Evolutionary conservation across 2,329 filamentous ascomycete species (phyloP).

Genomic region (Hypoxylon sp.): DNA sequence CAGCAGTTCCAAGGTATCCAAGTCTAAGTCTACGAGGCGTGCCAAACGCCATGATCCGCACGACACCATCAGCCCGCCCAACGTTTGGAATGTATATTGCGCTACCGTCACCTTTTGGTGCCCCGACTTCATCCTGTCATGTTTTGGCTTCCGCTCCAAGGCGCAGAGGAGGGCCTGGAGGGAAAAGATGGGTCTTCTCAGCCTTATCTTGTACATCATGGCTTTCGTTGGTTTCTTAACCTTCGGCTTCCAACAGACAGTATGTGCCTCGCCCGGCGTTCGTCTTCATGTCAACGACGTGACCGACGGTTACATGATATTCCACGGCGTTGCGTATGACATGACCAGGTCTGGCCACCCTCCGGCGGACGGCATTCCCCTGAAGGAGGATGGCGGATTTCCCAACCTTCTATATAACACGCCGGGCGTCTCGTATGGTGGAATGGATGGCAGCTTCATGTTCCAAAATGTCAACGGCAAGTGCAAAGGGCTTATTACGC

Average conservation of each 20-base stretch:
- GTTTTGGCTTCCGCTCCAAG: constrained; percentile 84
- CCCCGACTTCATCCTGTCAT: constrained; percentile 82
- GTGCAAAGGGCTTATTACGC: constrained; percentile 89
- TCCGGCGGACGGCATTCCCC: constrained; percentile 77
- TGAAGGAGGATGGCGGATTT: constrained; percentile 54
- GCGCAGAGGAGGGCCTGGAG: constrained; percentile 93
- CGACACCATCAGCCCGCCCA: constrained; percentile 78
- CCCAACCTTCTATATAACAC: constrained; percentile 89
- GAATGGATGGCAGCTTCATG: constrained; percentile 94
- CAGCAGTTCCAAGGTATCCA: constrained; percentile 69
- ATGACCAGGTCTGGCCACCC: constrained; percentile 80
- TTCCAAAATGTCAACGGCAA: constrained; percentile 99
- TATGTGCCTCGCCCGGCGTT: constrained; percentile 76
- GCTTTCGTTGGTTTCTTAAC: constrained; percentile 92
- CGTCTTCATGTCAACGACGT: constrained; percentile 87
- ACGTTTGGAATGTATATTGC: constrained; percentile 95
- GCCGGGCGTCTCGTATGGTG: constrained; percentile 79
- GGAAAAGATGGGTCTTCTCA: constrained; percentile 97
- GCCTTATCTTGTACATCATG: constrained; percentile 89
- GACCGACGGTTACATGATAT: constrained; percentile 86
- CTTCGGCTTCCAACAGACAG: constrained; percentile 91
- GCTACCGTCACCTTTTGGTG: constrained; percentile 94
- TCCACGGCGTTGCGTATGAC: constrained; percentile 91
- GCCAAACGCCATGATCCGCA: constrained; percentile 63
- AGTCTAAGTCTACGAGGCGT: constrained; percentile 59